Evolutionary conservation across 2,329 filamentous ascomycete genomes (phyloP).

Genomic region (Dichotomopilus funicola): DNA sequence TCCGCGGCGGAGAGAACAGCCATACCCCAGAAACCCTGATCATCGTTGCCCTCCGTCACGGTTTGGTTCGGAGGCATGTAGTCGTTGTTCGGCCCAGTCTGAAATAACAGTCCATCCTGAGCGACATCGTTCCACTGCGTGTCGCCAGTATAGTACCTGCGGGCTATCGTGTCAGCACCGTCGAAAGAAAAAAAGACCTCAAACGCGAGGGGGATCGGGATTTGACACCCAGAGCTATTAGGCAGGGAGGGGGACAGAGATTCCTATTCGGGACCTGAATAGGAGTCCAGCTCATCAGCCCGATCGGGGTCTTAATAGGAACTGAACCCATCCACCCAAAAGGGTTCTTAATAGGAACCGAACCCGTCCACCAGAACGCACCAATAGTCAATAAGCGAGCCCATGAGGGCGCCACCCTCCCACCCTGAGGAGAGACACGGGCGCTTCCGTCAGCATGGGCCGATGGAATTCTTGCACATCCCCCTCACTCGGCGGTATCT

Average conservation of each 20-base stretch:
- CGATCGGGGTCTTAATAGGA: background rate
- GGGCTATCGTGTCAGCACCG: background rate
- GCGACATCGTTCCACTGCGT: constrained; percentile 62
- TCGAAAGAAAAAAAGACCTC: background rate
- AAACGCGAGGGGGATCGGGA: too few species aligned
- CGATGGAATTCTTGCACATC: background rate
- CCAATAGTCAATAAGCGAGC: constrained; percentile 68
- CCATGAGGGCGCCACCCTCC: constrained; percentile 69
- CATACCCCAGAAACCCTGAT: constrained; percentile 62
- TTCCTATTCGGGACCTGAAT: too few species aligned
- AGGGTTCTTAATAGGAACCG: background rate
- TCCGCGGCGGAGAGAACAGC: constrained; percentile 48
- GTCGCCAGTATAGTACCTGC: constrained; percentile 69
- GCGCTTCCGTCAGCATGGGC: background rate
- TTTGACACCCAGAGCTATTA: background rate
- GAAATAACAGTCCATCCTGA: constrained; percentile 56
- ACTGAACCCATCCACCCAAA: background rate
- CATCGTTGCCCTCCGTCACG: constrained; percentile 45
- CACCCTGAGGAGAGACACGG: constrained; percentile 42
- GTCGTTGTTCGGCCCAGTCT: constrained; percentile 24
- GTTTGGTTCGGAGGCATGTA: constrained; percentile 29
- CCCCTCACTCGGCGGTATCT: constrained; percentile 20
- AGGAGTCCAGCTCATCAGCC: too few species aligned
- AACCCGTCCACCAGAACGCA: background rate
- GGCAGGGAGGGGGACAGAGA: background rate